Evolutionary conservation across 768 basidiomycete genomes (phyloP).

Genomic region (Tubosaeta brunneosetosa): DNA sequence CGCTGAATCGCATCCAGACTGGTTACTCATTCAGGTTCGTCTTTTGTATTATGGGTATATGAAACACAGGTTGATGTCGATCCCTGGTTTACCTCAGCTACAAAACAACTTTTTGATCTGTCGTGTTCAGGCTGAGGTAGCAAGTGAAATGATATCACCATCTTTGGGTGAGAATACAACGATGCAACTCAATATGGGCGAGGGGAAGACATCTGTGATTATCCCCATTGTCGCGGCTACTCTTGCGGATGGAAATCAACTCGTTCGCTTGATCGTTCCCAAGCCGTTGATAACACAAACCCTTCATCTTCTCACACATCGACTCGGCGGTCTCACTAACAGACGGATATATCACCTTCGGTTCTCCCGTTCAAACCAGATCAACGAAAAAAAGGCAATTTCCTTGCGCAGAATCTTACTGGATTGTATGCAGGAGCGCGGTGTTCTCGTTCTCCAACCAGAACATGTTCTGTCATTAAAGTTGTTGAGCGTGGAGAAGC

Average conservation of each 20-base stretch:
- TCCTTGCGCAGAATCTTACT: slow-evolving; percentile 31
- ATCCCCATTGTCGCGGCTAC: slow-evolving; percentile 39
- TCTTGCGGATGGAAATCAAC: slow-evolving; percentile 40
- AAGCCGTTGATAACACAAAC: slow-evolving; percentile 45
- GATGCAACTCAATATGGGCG: slow-evolving; percentile 56
- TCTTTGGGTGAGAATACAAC: slow-evolving; percentile 32
- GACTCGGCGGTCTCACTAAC: slow-evolving; percentile 42
- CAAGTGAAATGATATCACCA: slow-evolving; percentile 45
- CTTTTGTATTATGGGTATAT: not conserved
- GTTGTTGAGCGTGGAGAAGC: slow-evolving; percentile 41
- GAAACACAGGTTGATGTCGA: too few species aligned
- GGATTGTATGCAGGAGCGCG: slow-evolving; percentile 38
- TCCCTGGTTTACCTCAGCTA: slow-evolving; percentile 28
- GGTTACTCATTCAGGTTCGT: slow-evolving; percentile 42
- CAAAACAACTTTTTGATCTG: slow-evolving; percentile 43
- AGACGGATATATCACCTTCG: slow-evolving; percentile 44
- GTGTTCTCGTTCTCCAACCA: slow-evolving; percentile 47
- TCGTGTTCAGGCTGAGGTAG: slow-evolving; percentile 38
- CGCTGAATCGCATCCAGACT: slow-evolving; percentile 29
- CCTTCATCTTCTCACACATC: slow-evolving; percentile 44
- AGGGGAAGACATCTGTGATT: slow-evolving; percentile 49
- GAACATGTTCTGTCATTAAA: slow-evolving; percentile 51
- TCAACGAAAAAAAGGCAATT: slow-evolving; percentile 14
- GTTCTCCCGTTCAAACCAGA: slow-evolving; percentile 39
- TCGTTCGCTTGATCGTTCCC: slow-evolving; percentile 48